Percentiles rank a stretch among this genome's conserved stretches.
phyloP scores from a whole-genome alignment of 139 green algal species.

The Haematococcus lacustris region DNA sequence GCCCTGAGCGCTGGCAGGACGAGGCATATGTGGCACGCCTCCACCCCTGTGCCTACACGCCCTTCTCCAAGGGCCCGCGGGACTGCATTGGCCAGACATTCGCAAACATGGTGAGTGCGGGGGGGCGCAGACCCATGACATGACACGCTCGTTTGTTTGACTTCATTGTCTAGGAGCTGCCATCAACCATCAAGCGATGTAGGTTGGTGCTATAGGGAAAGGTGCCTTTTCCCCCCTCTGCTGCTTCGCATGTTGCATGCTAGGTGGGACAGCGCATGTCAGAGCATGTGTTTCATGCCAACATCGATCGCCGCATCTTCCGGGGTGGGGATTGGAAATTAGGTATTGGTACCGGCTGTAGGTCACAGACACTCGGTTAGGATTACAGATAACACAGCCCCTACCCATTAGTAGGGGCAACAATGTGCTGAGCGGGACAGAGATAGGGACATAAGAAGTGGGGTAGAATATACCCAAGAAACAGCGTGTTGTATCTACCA shows the following conservation, averaged over 20 bases:
- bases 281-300: neutral
- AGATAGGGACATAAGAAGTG: neutral
- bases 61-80: constrained; percentile 11
- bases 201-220: neutral
- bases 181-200: neutral
- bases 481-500: neutral
- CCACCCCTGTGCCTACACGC: constrained; percentile 13
- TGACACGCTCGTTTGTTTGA: neutral
- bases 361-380: too few relatives aligned
- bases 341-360: too few relatives aligned
- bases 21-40: constrained; percentile 11
- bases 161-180: neutral
- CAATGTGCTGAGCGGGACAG: neutral
- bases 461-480: neutral
- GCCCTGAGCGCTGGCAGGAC: constrained; percentile 16
- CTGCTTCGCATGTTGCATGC: neutral
- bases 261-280: neutral
- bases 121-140: neutral
- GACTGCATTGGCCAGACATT: constrained; percentile 20
- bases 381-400: too few relatives aligned
- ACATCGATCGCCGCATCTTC: too few relatives aligned
- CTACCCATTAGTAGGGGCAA: too few relatives aligned
- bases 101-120: constrained; percentile 1
- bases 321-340: too few relatives aligned
- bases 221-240: neutral